Base-by-base conservation (phyloP, 164 flowering plant species). In the Umbilicus rupestris region DNA sequence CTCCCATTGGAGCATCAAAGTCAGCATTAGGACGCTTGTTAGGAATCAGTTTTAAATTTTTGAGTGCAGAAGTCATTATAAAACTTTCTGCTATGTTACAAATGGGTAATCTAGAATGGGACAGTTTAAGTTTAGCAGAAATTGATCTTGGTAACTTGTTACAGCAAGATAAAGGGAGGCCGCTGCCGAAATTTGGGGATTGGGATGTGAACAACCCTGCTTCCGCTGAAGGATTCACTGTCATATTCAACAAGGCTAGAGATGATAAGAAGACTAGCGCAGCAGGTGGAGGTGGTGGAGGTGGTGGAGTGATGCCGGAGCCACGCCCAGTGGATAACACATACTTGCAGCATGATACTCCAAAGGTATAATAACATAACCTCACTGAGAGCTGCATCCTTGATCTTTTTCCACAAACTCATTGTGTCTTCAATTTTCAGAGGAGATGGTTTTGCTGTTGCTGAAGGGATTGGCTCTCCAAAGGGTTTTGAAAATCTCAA, bases 201-300 rank as follows among this genome's bases (percentile, higher is more conserved):
- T 85, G 93, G 93, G 93, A 87, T 75, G 90, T 85, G 24, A 87
- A 84, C 58, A 81, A 87, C 68, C 93, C 90, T 14, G 88, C 87
- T 16, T 78, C 88, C 9, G 87, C 89, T 5, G 89, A 81, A 68
- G 88, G 90, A 39, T 85, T 82, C 59, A 86, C 93, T 0, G 87
- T 87, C 67, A 87, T 87, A 65, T 87, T 87, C 65, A 82, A 78
- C 81, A 84, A 83, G 78, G 93, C 90, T 37, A 84, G 90, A 73
- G 84, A 84, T 75, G 90, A 85, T 64, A 85, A 84, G 82, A 87
- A 84, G 75, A 83, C 85, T 15, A 76, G 67, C 35, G 76, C 70
- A 7, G 46, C 71, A 37, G 68, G 82, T 12, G 75, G 49, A 7
- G 49, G n/a, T n/a, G 67, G 30, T 24, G 31, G 60, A n/a, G n/a